Evolutionary conservation across 805 yeast species (phyloP).

Genomic region (Ogataea pilisensis): DNA sequence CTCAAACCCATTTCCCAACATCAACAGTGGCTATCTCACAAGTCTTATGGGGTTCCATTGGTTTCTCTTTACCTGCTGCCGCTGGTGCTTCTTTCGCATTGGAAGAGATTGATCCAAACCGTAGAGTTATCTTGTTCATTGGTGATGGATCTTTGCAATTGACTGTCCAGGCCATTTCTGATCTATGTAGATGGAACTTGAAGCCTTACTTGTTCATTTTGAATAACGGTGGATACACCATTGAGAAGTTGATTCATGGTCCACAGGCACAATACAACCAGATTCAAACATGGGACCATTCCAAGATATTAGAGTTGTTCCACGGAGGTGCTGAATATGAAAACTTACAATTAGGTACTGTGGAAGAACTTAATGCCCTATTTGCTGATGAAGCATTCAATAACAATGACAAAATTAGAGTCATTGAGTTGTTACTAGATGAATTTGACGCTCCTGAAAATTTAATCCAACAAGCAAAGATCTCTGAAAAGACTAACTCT

Average conservation of each 20-base stretch:
- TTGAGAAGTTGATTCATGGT: constrained; percentile 72
- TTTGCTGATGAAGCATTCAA: constrained; percentile 45
- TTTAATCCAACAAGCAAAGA: constrained; percentile 63
- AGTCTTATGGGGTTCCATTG: constrained; percentile 75
- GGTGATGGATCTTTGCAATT: constrained; percentile 78
- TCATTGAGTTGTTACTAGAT: constrained; percentile 65
- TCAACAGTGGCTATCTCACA: constrained; percentile 64
- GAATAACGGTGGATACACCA: constrained; percentile 73
- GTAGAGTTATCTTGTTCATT: constrained; percentile 62
- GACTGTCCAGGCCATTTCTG: constrained; percentile 70
- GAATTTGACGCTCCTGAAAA: constrained; percentile 66
- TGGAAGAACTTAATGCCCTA: constrained; percentile 55
- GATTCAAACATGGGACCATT: constrained; percentile 68
- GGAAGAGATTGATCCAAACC: constrained; percentile 54
- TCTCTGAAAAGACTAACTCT: constrained; percentile 35
- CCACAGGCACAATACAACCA: constrained; percentile 59
- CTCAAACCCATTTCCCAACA: constrained; percentile 61
- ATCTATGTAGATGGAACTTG: constrained; percentile 62
- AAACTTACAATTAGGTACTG: constrained; percentile 47
- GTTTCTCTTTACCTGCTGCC: constrained; percentile 64
- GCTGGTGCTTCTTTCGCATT: constrained; percentile 68
- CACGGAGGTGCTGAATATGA: constrained; percentile 53
- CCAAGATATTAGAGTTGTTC: constrained; percentile 53
- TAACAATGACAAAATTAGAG: constrained; percentile 54
- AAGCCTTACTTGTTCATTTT: constrained; percentile 66